phyloP scores from a whole-genome alignment of 1,284 basidiomycete species.

The Blastosporella zonata region DNA sequence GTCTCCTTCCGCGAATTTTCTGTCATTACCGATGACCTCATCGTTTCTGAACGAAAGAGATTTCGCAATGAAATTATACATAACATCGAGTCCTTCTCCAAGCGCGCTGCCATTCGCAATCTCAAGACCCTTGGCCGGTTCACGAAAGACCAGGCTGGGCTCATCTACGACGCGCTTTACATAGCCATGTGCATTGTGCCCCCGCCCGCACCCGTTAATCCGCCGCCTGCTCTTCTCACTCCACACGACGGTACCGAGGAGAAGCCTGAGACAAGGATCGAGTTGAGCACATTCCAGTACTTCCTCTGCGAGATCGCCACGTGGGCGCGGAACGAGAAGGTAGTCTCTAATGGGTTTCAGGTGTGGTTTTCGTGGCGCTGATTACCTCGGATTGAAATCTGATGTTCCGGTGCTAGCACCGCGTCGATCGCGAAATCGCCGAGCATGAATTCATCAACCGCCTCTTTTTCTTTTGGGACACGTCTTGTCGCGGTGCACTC shows the following conservation, averaged over 20 bases:
- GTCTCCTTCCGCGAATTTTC: conserved; percentile 98
- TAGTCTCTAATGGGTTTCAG: conserved; percentile 90
- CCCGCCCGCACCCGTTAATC: conserved; percentile 48
- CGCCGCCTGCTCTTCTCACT: conserved; percentile 49
- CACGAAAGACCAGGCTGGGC: conserved; percentile 84
- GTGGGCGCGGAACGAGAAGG: conserved; percentile 95
- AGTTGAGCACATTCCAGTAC: conserved; percentile 81
- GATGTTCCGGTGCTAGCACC: conserved; percentile 49
- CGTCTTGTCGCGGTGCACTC: conserved; percentile 72
- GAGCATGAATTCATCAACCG: conserved; percentile 83
- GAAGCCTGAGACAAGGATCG: conserved; percentile 87
- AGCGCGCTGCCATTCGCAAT: conserved; percentile 91
- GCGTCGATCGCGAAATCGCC: conserved; percentile 74
- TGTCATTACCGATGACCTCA: conserved; percentile 94
- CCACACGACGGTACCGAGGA: conserved; percentile 63
- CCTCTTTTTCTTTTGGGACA: conserved; percentile 92
- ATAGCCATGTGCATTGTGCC: conserved; percentile 82
- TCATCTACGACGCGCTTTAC: conserved; percentile 90
- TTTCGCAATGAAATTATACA: conserved; percentile 91
- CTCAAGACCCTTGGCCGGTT: conserved; percentile 82
- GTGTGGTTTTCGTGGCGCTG: conserved; percentile 37
- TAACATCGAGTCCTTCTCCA: conserved; percentile 94
- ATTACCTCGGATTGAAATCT: conserved; percentile 10
- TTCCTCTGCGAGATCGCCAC: conserved; percentile 93
- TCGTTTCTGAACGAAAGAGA: conserved; percentile 81